phyloP scores from a whole-genome alignment of 306 rosid genomes.

The Cicer judaicum region DNA sequence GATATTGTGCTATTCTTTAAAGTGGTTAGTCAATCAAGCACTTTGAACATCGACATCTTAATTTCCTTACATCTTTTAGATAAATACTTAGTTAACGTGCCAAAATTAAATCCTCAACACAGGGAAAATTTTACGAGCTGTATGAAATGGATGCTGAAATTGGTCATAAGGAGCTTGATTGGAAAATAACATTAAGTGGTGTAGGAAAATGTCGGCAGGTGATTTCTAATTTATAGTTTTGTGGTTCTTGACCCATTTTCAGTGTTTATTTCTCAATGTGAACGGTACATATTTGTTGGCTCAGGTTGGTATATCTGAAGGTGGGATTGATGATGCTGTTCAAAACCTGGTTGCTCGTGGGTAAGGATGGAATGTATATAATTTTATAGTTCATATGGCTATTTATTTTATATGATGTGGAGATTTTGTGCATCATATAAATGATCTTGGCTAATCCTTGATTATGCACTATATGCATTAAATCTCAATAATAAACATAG shows the following conservation, averaged over 20 bases:
- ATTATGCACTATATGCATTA: neutral
- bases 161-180: constrained; percentile 98
- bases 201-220: constrained; percentile 99
- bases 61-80: neutral
- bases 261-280: constrained; percentile 35
- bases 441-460: constrained; percentile 22
- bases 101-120: constrained; percentile 38
- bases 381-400: constrained; percentile 7
- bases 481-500: constrained; percentile 26
- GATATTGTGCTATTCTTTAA: constrained; percentile 86
- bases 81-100: constrained; percentile 36
- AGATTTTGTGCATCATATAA: constrained; percentile 28
- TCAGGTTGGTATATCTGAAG: constrained; percentile 97
- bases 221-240: constrained; percentile 29
- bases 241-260: constrained; percentile 20
- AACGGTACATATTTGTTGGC: constrained; percentile 33
- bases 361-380: constrained; percentile 61
- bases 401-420: constrained; percentile 17
- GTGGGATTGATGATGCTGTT: constrained; percentile 97
- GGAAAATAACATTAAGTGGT: constrained; percentile 96
- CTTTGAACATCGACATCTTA: constrained; percentile 32
- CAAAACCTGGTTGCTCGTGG: constrained; percentile 93
- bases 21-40: constrained; percentile 76
- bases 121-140: constrained; percentile 97
- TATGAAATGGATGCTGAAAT: constrained; percentile 96